A percentile compares a stretch with the other conserved stretches of the same genome.
Conservation (phyloP, 768 basidiomycete genomes). For the Wakefieldia striispora region DNA sequence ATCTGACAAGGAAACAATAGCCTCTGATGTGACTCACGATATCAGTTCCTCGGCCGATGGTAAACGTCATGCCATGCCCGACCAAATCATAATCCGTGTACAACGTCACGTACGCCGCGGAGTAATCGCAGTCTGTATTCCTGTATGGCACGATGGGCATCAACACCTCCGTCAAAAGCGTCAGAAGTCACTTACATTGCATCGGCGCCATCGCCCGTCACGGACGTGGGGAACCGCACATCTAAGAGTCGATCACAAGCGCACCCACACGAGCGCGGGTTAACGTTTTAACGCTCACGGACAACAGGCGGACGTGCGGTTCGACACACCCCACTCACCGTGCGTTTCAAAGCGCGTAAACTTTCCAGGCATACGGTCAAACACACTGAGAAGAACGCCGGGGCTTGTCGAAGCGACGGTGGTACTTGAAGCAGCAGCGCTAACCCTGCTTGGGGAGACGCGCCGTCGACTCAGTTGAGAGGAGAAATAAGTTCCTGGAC, state of each 20-base stretch:
- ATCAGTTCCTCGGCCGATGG: conserved; percentile 90
- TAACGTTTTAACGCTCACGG: no score
- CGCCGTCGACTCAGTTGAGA: conserved; percentile 7
- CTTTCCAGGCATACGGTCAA: conserved; percentile 21
- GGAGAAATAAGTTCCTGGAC: not conserved
- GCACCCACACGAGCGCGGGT: not conserved
- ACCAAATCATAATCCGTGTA: conserved; percentile 61
- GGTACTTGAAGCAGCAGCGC: no score
- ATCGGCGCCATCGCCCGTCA: conserved; percentile 89
- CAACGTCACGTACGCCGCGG: conserved; percentile 82
- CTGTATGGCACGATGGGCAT: conserved; percentile 33
- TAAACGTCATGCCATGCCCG: conserved; percentile 90
- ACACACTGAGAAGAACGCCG: not conserved
- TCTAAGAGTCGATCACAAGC: conserved; percentile 40
- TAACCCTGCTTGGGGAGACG: not conserved
- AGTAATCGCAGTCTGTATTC: conserved; percentile 95
- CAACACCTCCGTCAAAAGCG: not conserved
- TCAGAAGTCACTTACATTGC: conserved; percentile 59
- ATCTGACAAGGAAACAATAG: not conserved
- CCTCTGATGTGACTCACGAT: conserved; percentile 49
- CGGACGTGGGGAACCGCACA: conserved; percentile 87
- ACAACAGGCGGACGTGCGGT: no score
- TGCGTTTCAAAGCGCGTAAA: conserved; percentile 56
- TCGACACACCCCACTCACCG: conserved; percentile 45
- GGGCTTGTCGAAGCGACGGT: no score